Evolutionary conservation across 192 early-diverging fungal species (phyloP), one percentile per base, ranked within the genome.

Genomic region (Umbelopsis vinacea): DNA sequence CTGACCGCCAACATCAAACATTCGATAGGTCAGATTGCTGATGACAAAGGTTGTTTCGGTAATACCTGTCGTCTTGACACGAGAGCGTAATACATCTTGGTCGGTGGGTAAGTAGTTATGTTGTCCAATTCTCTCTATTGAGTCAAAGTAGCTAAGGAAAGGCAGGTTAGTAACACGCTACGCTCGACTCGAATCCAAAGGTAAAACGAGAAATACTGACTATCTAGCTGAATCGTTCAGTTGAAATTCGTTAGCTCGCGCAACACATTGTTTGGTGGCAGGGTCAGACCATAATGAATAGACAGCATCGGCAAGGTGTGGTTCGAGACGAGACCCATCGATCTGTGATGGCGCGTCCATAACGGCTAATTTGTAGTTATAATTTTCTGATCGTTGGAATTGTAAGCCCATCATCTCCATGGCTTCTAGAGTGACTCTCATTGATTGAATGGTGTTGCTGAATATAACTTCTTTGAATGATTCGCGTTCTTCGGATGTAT

Each of bases 1-100:
- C 83, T 98, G 96, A 29, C 96, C 96, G 74, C 96, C 96, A 47
- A 98, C 96, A 84, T 98, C 96, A 83, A 94, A 93, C 92, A 98
- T 94, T 69, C 93, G 87, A 82, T 96, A 98, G 22, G 92, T 95
- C 69, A 96, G 82, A 55, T 95, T 93, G 33, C 91, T 93, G 71
- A 98, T 93, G 40, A 89, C 80, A 82, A 98, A 96, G 3, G 89
- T 90, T 10, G 93, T 96, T 80, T 98, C 96, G 37, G 93, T 96
- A 77, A 98, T 98, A 67, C 95, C 95, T n/a, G 71, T 17, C 0
- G 96, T 96, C 85, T 96, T 98, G 77, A 98, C 95, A 52, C 96
- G 92, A 37, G 96, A 96, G 66, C 95, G 87, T 70, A 98, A 88
- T 54, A 98, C 94, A 82, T 98, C 96, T 86, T 98, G 96, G 78